Percentiles rank a stretch among this genome's conserved stretches.
phyloP scores from a whole-genome alignment of 2,329 filamentous ascomycete species.

The Colletotrichum nymphaeae region DNA sequence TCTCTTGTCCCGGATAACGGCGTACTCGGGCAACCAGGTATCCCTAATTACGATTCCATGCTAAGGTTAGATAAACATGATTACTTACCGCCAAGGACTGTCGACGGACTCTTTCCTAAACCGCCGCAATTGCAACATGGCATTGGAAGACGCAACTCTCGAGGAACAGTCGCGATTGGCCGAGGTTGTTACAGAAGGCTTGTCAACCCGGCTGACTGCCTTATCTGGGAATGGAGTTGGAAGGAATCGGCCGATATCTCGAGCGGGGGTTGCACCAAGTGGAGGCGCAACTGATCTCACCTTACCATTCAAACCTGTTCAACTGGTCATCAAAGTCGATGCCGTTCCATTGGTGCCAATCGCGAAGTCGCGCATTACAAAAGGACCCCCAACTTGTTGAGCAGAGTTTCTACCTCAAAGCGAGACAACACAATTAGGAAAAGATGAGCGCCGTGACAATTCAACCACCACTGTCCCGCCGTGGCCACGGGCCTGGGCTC shows the following conservation, averaged over 20 bases:
- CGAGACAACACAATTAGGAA: background rate
- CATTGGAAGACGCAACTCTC: background rate
- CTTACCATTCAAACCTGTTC: background rate
- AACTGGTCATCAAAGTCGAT: background rate
- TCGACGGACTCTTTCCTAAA: background rate
- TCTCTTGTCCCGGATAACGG: background rate
- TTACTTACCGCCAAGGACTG: background rate
- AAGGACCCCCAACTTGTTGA: background rate
- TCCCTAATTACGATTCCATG: background rate
- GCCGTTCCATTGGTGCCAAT: background rate
- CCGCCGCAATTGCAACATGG: background rate
- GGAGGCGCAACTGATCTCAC: slow-evolving; percentile 15
- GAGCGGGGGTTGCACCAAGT: slow-evolving; percentile 29
- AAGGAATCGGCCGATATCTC: slow-evolving; percentile 4
- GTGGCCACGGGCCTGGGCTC: slow-evolving; percentile 47
- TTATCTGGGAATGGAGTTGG: slow-evolving; percentile 26
- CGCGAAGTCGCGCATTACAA: background rate
- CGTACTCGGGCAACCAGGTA: background rate
- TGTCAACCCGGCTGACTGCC: slow-evolving; percentile 20
- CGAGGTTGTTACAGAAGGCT: background rate
- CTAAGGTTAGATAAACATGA: background rate
- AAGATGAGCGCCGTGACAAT: slow-evolving; percentile 24
- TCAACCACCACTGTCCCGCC: slow-evolving; percentile 44
- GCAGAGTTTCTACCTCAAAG: background rate
- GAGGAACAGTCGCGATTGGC: background rate